Conservation (phyloP, 2,329 filamentous ascomycete genomes). For the Paracoccidioides brasiliensis region DNA sequence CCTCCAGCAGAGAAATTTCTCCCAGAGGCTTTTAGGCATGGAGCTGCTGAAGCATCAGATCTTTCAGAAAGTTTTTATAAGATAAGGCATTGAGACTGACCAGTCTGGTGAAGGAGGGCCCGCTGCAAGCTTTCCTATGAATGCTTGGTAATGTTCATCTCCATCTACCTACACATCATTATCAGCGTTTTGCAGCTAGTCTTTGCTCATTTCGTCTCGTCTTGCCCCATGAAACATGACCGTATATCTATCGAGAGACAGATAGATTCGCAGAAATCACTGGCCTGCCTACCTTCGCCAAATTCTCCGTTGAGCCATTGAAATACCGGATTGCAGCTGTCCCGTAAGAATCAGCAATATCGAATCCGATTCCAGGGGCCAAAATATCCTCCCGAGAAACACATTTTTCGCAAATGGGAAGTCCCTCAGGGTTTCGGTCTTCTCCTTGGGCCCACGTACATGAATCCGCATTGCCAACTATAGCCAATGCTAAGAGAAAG, state of each 20-base stretch:
- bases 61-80: background rate
- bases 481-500: background rate
- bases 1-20: background rate
- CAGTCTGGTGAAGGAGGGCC: background rate
- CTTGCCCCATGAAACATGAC: background rate
- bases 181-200: background rate
- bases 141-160: background rate
- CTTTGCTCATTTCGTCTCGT: background rate
- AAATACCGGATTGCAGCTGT: background rate
- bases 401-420: background rate
- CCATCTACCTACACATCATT: background rate
- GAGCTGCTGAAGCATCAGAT: background rate
- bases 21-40: background rate
- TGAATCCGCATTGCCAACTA: background rate
- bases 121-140: background rate
- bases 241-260: background rate
- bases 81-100: background rate
- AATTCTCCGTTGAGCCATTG: background rate
- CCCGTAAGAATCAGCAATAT: background rate
- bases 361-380: background rate
- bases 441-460: no score
- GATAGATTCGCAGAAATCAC: background rate
- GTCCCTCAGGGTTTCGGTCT: background rate
- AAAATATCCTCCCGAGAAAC: background rate
- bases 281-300: background rate